Evolutionary conservation across 495 filamentous ascomycete genomes (phyloP), one percentile per base, ranked within the genome.

Genomic region (Lophiotrema nucula): DNA sequence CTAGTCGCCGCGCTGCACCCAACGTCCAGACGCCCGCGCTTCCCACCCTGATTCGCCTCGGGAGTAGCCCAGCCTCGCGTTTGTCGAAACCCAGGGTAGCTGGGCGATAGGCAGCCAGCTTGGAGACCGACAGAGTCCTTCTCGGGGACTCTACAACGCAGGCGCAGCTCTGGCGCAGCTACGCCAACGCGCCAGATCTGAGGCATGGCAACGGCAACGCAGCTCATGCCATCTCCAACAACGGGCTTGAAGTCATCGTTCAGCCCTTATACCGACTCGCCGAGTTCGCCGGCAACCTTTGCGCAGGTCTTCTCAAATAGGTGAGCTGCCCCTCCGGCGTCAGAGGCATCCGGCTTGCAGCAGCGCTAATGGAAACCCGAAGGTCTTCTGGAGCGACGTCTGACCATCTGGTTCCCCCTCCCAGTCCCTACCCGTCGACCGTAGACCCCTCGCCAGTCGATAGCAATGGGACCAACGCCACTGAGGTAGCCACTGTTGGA

Each of bases 391-490:
- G 64, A 51, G 18, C 66, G 63, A 24, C 70, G 64, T 49, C 53
- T 8, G 58, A 62, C 58, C 59, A 62, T 35, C 64, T 66, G 25
- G 41, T 28, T 4, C 62, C 64, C 12, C 64, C 64, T 15, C 53
- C 60, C 15, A 72, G 69, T 42, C 73, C 73, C 15, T 75, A 75
- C 48, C 72, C 71, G 10, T 53, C 69, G 38, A 66, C 66, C 21
- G 79, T 85, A 55, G 86, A 87, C 45, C 87, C 87, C 19, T 90
- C 87, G 24, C 87, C 87, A 31, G 86, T 88, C 16, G 88, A 87
- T 37, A 89, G 86, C 23, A 87, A 85, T 65, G 86, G 85, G 42
- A 88, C 87, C 19, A 61, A 33, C 46, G 53, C 45, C 3, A 65
- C 65, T 26, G 61, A 68, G 52, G 57, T 57, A 83, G 85, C 55